A percentile compares a stretch with the other conserved stretches of the same genome.
These are phyloP conservation scores for Exidia glandulosa DNA, from an alignment of 768 basidiomycete genomes.

Conservation along the genomic window DNA sequence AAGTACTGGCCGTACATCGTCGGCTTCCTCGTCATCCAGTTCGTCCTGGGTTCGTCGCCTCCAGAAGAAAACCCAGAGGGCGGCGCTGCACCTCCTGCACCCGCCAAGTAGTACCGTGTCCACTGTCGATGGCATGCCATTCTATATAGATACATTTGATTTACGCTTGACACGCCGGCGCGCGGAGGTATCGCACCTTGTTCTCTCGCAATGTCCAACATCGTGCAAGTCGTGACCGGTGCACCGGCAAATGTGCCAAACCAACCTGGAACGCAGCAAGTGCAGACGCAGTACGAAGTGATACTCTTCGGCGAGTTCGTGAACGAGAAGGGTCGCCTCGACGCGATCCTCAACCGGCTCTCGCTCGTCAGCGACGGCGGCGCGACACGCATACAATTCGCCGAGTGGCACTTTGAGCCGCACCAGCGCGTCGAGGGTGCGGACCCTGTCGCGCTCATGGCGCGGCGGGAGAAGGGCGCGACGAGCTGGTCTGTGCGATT, in stretches of 20 bases:
- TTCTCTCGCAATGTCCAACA: neutral
- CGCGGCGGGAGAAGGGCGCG: slow-evolving; percentile 61
- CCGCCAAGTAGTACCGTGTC: neutral
- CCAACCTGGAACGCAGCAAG: neutral
- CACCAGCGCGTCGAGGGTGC: slow-evolving; percentile 46
- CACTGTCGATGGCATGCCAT: neutral
- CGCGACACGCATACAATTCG: slow-evolving; percentile 21
- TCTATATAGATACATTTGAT: neutral
- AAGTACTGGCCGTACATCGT: slow-evolving; percentile 87
- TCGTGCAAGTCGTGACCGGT: neutral
- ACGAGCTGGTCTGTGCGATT: slow-evolving; percentile 51
- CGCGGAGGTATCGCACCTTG: neutral
- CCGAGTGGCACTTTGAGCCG: slow-evolving; percentile 26
- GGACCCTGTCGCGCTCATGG: slow-evolving; percentile 49
- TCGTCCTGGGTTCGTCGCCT: neutral
- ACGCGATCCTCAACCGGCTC: slow-evolving; percentile 67
- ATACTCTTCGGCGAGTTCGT: slow-evolving; percentile 78
- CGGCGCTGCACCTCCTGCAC: neutral
- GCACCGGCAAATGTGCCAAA: neutral
- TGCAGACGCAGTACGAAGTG: slow-evolving; percentile 51
- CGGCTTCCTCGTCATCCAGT: slow-evolving; percentile 31
- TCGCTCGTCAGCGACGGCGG: slow-evolving; percentile 71
- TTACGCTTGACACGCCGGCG: too few relatives aligned
- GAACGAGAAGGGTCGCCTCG: slow-evolving; percentile 46
- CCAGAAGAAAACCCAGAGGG: neutral